A percentile compares a stretch with the other conserved stretches of the same genome.
These are phyloP conservation scores for Pseudocercospora macadamiae DNA, from an alignment of 2,329 filamentous ascomycete genomes.

Conservation along the genomic window DNA sequence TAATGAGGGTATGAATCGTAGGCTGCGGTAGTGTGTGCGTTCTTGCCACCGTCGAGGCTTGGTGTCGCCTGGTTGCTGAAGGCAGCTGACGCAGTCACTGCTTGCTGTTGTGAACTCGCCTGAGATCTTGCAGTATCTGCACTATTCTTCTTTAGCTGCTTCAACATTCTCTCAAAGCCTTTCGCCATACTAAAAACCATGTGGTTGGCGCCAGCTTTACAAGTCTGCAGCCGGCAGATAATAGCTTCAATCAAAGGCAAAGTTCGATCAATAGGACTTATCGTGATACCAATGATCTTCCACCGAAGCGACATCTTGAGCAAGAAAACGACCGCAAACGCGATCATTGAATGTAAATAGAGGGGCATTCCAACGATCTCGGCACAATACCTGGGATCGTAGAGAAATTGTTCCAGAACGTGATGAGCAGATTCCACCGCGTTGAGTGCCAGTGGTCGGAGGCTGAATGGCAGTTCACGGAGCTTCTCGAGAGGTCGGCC, in stretches of 20 bases:
- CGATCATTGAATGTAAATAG: conserved; percentile 22
- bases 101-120: not conserved
- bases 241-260: conserved; percentile 18
- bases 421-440: conserved; percentile 14
- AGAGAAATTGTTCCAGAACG: conserved; percentile 14
- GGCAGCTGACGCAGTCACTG: not conserved
- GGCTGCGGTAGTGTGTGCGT: not conserved
- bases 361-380: conserved; percentile 19
- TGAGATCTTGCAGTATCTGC: not conserved
- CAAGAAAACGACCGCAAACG: conserved; percentile 23
- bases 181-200: conserved; percentile 25
- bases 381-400: conserved; percentile 8
- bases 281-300: conserved; percentile 17
- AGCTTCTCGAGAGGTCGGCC: conserved; percentile 13
- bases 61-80: not conserved
- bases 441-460: conserved; percentile 14
- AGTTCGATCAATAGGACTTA: conserved; percentile 13
- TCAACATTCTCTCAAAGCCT: conserved; percentile 23
- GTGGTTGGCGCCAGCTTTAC: conserved; percentile 22
- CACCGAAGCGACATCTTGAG: conserved; percentile 17
- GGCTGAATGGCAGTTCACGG: conserved; percentile 5
- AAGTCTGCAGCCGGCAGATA: conserved; percentile 12
- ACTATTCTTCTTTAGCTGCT: conserved; percentile 12
- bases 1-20: not conserved
- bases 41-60: not conserved